Evolutionary conservation across 2,329 filamentous ascomycete species (phyloP).

Genomic region (Aspergillus unguis): DNA sequence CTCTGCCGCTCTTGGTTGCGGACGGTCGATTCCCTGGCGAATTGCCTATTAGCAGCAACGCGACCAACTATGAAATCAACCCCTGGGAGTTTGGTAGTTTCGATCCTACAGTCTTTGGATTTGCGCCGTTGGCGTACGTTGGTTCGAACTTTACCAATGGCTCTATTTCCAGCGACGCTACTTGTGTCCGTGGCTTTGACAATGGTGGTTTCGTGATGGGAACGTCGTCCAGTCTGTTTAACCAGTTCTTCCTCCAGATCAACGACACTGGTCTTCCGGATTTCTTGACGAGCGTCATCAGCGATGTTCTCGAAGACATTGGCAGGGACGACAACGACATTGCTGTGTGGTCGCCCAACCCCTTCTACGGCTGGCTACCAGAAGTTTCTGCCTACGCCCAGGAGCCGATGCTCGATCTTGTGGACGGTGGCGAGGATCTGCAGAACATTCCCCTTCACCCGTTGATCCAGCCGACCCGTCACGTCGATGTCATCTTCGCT

Average conservation of each 20-base stretch:
- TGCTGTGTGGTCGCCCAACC: constrained; percentile 70
- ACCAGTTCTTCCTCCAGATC: constrained; percentile 67
- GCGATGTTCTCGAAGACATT: constrained; percentile 53
- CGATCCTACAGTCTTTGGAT: constrained; percentile 69
- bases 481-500: constrained; percentile 77
- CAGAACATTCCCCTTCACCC: constrained; percentile 79
- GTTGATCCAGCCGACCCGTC: constrained; percentile 67
- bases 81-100: constrained; percentile 76
- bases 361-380: constrained; percentile 66
- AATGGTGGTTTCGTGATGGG: constrained; percentile 81
- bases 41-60: constrained; percentile 62
- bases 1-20: constrained; percentile 70
- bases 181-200: constrained; percentile 76
- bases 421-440: constrained; percentile 73
- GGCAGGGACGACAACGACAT: constrained; percentile 66
- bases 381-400: constrained; percentile 57
- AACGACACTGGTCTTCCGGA: constrained; percentile 52
- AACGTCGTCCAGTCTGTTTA: constrained; percentile 81
- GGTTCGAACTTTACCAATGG: constrained; percentile 70
- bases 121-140: constrained; percentile 66
- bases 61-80: constrained; percentile 74
- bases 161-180: constrained; percentile 50
- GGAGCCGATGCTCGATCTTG: constrained; percentile 60
- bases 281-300: constrained; percentile 52
- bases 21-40: constrained; percentile 65